Conservation (phyloP, 169 alveolate species). For the Plasmodium yoelii region DNA sequence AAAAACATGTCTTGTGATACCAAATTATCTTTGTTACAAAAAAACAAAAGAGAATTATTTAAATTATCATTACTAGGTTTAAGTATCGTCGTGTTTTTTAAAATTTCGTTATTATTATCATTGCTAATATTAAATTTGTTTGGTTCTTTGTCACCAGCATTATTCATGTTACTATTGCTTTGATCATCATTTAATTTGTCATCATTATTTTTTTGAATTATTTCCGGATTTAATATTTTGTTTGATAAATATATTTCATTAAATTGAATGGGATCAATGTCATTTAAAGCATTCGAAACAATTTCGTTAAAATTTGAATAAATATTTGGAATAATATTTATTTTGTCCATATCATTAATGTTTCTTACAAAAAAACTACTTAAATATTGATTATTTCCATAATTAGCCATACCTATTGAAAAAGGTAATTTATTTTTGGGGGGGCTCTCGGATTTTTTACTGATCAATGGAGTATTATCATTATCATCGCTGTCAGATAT, state of each 20-base stretch:
- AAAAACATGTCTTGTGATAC: constrained; percentile 25
- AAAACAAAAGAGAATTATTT: constrained; percentile 11
- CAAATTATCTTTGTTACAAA: constrained; percentile 9
- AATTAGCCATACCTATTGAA: constrained; percentile 13
- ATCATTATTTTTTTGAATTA: not conserved
- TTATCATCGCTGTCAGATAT: constrained; percentile 71
- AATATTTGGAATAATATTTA: constrained; percentile 14
- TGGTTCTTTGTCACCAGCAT: not conserved
- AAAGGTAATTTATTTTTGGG: constrained; percentile 14
- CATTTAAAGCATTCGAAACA: constrained; percentile 46
- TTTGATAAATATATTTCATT: constrained; percentile 7
- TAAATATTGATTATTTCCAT: constrained; percentile 10
- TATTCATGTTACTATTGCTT: not conserved
- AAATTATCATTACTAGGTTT: not conserved
- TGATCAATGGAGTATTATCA: not conserved
- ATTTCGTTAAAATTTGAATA: constrained; percentile 32
- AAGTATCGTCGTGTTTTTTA: not conserved
- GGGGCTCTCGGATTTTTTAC: constrained; percentile 3
- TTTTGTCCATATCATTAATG: constrained; percentile 8
- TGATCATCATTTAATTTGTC: not conserved
- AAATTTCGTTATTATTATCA: not conserved
- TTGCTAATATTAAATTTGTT: not conserved
- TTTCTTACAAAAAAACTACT: constrained; percentile 36
- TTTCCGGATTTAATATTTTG: constrained; percentile 3
- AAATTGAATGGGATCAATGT: constrained; percentile 28